These are phyloP conservation scores for Quercus parvula DNA, from an alignment of 306 rosid species.

Conservation along the genomic window DNA sequence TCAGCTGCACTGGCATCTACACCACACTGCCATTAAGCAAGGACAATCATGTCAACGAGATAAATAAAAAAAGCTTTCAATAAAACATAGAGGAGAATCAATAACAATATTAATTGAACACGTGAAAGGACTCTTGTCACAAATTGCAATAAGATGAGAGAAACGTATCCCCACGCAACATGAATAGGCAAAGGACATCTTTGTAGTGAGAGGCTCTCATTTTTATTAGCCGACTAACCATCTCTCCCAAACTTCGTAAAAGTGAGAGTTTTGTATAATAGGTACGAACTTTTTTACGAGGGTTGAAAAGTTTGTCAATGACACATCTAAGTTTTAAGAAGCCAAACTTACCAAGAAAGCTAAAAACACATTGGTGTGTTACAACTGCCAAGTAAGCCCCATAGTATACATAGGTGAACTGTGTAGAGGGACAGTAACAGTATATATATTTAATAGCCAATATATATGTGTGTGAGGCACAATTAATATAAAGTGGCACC, in stretches of 20 bases:
- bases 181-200: not conserved
- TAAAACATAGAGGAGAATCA: constrained; percentile 3
- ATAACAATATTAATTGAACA: not conserved
- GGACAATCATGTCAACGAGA: constrained; percentile 9
- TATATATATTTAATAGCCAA: not conserved
- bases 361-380: not conserved
- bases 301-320: not conserved
- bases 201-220: not conserved
- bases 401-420: no score
- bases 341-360: not conserved
- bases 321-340: not conserved
- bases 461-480: no score
- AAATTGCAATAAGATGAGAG: not conserved
- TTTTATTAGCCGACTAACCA: not conserved
- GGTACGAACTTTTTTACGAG: not conserved
- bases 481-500: no score
- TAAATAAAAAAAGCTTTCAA: constrained; percentile 6
- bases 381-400: no score
- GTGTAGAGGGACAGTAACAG: not conserved
- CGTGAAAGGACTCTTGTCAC: not conserved
- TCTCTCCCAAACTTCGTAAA: no score
- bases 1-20: constrained; percentile 61
- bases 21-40: constrained; percentile 62
- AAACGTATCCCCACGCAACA: not conserved
- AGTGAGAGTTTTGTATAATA: no score